Evolutionary conservation across 2,329 filamentous ascomycete species (phyloP).

Genomic region (Nectriaceae sp.): DNA sequence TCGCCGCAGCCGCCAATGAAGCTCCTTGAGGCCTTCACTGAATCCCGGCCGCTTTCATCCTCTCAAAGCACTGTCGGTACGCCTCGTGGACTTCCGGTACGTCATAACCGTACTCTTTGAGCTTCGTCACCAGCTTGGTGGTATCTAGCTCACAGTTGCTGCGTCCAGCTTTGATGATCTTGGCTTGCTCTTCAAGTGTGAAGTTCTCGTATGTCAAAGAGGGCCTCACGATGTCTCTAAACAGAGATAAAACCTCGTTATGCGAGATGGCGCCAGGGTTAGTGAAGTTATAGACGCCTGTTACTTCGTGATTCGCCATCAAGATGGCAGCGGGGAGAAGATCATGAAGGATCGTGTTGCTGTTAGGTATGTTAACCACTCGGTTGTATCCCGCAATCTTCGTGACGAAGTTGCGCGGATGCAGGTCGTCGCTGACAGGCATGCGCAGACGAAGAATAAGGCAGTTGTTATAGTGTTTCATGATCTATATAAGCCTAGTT

Average conservation of each 20-base stretch:
- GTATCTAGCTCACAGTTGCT: conserved; percentile 68
- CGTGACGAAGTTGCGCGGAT: conserved; percentile 68
- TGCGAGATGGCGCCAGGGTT: conserved; percentile 72
- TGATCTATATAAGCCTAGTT: conserved; percentile 46
- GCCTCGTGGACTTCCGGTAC: conserved; percentile 64
- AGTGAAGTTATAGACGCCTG: conserved; percentile 69
- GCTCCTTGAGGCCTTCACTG: no score
- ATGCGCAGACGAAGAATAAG: conserved; percentile 68
- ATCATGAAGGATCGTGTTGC: conserved; percentile 66
- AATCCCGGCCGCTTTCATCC: conserved; percentile 60
- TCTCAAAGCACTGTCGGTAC: conserved; percentile 62
- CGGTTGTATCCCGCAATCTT: conserved; percentile 67
- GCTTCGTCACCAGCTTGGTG: conserved; percentile 60
- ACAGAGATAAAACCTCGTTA: conserved; percentile 66
- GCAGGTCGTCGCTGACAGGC: conserved; percentile 68
- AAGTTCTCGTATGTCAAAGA: conserved; percentile 66
- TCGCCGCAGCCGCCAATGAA: no score
- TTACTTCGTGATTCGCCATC: conserved; percentile 61
- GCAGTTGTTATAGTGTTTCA: conserved; percentile 62
- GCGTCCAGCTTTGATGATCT: conserved; percentile 67
- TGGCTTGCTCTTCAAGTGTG: conserved; percentile 64
- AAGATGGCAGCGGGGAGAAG: conserved; percentile 63
- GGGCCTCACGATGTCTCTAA: conserved; percentile 64
- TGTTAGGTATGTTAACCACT: conserved; percentile 69
- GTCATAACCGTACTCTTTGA: conserved; percentile 58